Percentiles rank a stretch among this genome's conserved stretches.
These are phyloP conservation scores for Botrytis hyacinthi DNA, from an alignment of 2,329 filamentous ascomycete genomes.

Conservation along the genomic window DNA sequence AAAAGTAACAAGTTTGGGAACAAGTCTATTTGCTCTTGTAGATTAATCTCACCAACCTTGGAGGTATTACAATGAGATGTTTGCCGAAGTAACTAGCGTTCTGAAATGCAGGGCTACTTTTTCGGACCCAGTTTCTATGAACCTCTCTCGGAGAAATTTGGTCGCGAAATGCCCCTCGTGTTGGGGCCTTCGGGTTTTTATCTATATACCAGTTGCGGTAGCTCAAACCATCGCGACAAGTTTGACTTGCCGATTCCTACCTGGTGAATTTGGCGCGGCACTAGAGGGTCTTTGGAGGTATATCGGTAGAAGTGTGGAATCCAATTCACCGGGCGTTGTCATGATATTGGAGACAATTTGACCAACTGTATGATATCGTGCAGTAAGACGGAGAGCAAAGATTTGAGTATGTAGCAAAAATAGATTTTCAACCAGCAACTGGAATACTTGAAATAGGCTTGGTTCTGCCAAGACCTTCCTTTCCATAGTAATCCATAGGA, in stretches of 20 bases:
- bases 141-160: slow-evolving; percentile 48
- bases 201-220: slow-evolving; percentile 53
- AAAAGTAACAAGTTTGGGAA: slow-evolving; percentile 59
- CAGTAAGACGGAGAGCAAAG: no score
- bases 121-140: slow-evolving; percentile 38
- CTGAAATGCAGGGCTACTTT: slow-evolving; percentile 26
- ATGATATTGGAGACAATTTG: not conserved
- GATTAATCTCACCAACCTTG: not conserved
- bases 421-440: slow-evolving; percentile 26
- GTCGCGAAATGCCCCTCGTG: slow-evolving; percentile 47
- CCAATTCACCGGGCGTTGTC: slow-evolving; percentile 56
- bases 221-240: slow-evolving; percentile 53
- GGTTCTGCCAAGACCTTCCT: slow-evolving; percentile 82
- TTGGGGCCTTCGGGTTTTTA: slow-evolving; percentile 48
- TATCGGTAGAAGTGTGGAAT: slow-evolving; percentile 62
- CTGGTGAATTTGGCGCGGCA: slow-evolving; percentile 50
- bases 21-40: slow-evolving; percentile 37
- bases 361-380: not conserved
- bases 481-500: slow-evolving; percentile 98
- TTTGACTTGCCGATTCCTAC: slow-evolving; percentile 52
- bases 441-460: slow-evolving; percentile 41
- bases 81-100: not conserved
- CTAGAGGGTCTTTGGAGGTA: slow-evolving; percentile 55
- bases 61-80: not conserved
- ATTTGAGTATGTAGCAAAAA: not conserved